A percentile compares a stretch with the other conserved stretches of the same genome.
Conservation (phyloP, 2,329 filamentous ascomycete species). For the Colletotrichum shisoi region DNA sequence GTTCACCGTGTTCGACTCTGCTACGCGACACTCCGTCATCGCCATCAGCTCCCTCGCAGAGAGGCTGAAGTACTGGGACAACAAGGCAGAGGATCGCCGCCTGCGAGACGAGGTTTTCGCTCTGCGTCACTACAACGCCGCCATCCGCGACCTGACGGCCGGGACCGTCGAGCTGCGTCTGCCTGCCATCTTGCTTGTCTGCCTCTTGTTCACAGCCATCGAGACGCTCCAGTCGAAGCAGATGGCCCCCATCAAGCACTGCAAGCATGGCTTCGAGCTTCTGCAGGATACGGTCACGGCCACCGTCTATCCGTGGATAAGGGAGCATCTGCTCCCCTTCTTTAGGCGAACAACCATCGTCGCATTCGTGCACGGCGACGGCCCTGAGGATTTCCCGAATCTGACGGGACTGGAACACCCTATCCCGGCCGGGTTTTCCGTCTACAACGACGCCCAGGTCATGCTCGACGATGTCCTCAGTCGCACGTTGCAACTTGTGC, state of each 20-base stretch:
- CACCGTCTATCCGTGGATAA: constrained; percentile 7
- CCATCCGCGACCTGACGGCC: constrained; percentile 16
- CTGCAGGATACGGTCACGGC: neutral
- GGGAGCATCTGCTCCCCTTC: constrained; percentile 18
- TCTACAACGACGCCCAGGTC: constrained; percentile 4
- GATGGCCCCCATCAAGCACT: constrained; percentile 9
- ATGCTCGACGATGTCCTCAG: constrained; percentile 9
- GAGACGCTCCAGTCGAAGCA: constrained; percentile 24
- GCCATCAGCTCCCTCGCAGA: constrained; percentile 40
- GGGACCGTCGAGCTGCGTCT: neutral
- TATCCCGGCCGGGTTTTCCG: neutral
- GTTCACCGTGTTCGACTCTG: constrained; percentile 22
- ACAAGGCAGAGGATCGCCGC: neutral
- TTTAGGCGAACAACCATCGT: neutral
- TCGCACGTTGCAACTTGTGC: constrained; percentile 10
- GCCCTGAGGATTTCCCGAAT: constrained; percentile 31
- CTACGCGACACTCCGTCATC: constrained; percentile 24
- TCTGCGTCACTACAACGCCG: constrained; percentile 23
- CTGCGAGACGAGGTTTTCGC: neutral
- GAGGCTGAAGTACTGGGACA: neutral
- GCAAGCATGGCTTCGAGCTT: constrained; percentile 14
- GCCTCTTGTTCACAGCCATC: constrained; percentile 29
- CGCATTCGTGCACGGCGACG: neutral
- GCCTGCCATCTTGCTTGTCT: constrained; percentile 31
- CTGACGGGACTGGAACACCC: constrained; percentile 5